Conservation (phyloP, 2,329 filamentous ascomycete species). For the Trichophyton verrucosum region DNA sequence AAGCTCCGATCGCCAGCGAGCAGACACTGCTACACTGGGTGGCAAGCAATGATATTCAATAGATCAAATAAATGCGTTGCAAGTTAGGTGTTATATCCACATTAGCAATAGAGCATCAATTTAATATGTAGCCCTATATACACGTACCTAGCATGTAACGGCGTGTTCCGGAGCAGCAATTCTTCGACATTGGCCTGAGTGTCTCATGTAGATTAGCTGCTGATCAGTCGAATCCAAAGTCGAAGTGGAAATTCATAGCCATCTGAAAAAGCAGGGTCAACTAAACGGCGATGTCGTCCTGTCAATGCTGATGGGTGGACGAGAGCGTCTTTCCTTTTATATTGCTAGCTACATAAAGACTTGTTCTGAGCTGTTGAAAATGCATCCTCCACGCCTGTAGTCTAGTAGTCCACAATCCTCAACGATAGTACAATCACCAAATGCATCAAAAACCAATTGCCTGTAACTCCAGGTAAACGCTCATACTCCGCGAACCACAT, state of each 20-base stretch:
- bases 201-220: too few species aligned
- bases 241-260: too few species aligned
- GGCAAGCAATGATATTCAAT: neutral
- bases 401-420: neutral
- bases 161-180: too few species aligned
- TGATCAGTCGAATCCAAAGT: too few species aligned
- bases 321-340: neutral
- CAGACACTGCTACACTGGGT: constrained; percentile 1
- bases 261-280: too few species aligned
- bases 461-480: neutral
- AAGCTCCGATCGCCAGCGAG: neutral
- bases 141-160: too few species aligned
- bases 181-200: too few species aligned
- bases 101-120: too few species aligned
- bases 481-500: neutral
- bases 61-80: too few species aligned
- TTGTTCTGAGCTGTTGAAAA: neutral
- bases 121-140: too few species aligned
- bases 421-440: neutral
- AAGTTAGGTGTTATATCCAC: too few species aligned
- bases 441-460: neutral
- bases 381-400: neutral
- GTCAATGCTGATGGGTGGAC: neutral
- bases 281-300: too few species aligned
- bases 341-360: neutral